A percentile compares a stretch with the other conserved stretches of the same genome.
phyloP scores from a whole-genome alignment of 768 basidiomycete species.

The Pulveroboletus frians region DNA sequence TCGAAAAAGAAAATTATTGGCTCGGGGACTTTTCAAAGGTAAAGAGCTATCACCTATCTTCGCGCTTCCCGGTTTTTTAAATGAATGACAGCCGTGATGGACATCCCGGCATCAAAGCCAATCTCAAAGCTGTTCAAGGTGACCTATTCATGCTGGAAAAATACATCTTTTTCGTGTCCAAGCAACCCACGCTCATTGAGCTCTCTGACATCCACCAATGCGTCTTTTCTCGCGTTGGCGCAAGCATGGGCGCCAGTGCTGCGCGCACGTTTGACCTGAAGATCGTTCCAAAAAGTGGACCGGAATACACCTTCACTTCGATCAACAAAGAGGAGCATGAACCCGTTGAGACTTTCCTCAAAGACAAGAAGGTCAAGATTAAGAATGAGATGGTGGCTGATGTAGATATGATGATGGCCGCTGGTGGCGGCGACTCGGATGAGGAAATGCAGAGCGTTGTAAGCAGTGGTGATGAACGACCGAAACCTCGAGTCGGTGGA shows the following conservation, averaged over 20 bases:
- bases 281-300: conserved; percentile 77
- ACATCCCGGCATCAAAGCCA: conserved; percentile 94
- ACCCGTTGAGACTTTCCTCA: conserved; percentile 76
- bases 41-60: neutral
- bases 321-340: conserved; percentile 96
- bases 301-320: conserved; percentile 86
- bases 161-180: conserved; percentile 96
- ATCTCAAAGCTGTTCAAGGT: conserved; percentile 93
- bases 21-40: conserved; percentile 83
- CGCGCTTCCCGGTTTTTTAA: neutral
- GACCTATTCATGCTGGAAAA: conserved; percentile 98
- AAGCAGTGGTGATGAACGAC: conserved; percentile 61
- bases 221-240: conserved; percentile 89
- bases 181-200: conserved; percentile 87
- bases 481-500: conserved; percentile 43
- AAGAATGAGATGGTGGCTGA: conserved; percentile 97
- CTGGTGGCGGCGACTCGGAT: conserved; percentile 62
- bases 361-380: conserved; percentile 85
- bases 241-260: conserved; percentile 73
- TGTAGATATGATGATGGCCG: conserved; percentile 66
- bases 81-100: conserved; percentile 63
- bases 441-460: conserved; percentile 82
- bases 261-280: conserved; percentile 93
- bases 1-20: conserved; percentile 90
- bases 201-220: conserved; percentile 86